Evolutionary conservation across 352 stramenopile genomes (phyloP).

Genomic region (Blastocystis sp.): DNA sequence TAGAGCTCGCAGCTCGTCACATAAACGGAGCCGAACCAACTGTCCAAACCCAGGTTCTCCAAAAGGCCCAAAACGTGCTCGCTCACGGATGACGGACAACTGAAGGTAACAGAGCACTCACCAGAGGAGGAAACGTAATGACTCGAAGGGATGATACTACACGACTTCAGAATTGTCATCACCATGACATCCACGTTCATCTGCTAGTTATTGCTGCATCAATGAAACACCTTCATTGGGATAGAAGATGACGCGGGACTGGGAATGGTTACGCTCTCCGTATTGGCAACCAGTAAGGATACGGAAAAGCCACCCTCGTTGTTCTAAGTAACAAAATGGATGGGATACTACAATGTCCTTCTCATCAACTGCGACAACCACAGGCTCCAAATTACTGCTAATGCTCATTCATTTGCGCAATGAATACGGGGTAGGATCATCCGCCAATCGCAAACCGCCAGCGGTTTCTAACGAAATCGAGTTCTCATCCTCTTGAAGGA

Average conservation of each 20-base stretch:
- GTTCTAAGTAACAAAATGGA: neutral
- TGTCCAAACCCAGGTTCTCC: slow-evolving; percentile 4
- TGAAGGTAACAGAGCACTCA: neutral
- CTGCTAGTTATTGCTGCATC: neutral
- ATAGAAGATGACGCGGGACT: neutral
- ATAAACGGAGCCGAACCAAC: neutral
- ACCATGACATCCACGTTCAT: slow-evolving; percentile 2
- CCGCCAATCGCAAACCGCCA: neutral
- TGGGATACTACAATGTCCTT: neutral
- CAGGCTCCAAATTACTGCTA: neutral
- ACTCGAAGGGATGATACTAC: neutral
- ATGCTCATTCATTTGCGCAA: neutral
- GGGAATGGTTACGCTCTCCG: neutral
- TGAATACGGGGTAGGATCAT: neutral
- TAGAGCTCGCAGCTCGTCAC: slow-evolving; percentile 1
- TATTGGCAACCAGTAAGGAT: neutral
- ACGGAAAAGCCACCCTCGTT: neutral
- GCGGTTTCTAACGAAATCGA: neutral
- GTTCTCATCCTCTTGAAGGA: neutral
- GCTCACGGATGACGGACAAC: neutral
- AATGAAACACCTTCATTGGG: neutral
- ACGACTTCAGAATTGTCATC: neutral
- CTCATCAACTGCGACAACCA: neutral
- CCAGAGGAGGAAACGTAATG: neutral
- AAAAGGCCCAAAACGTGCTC: neutral